Base-by-base conservation (phyloP, 345 rosid species). In the Acer yangbiense region DNA sequence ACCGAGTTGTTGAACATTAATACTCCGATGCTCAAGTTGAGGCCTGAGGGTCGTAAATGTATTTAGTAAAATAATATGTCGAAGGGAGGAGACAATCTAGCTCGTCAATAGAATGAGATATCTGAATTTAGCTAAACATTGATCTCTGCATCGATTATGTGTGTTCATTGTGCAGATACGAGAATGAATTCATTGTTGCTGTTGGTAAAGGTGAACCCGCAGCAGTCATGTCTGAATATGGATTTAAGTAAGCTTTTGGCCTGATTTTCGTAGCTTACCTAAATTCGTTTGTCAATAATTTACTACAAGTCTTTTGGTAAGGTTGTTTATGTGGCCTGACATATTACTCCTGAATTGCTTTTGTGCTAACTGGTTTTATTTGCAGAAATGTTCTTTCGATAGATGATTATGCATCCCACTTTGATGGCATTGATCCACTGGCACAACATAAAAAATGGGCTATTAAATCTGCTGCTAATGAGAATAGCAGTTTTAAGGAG, bases 161-260 rank as follows among this genome's bases (percentile, higher is more conserved):
- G 55, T 63, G 16, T 75, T 50, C 25, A 43, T 75, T 73, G 62
- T 73, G 25, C 84, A 95, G 98, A 86, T 91, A 85, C 69, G 83
- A 87, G 89, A 87, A 87, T 68, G 91, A 89, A 58, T 86, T 93
- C 8, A 77, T 95, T 75, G 88, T 91, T 88, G 95, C 98, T 39
- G 92, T 89, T 69, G 98, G 98, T 66, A 95, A 91, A 84, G 97
- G 98, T 67, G 94, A 91, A 81, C 97, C 98, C 62, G 94, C 98
- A n/a, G 85, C 82, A 0, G 97, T 93, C 64, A 86, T 95, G 95
- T 81, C 97, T 29, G 92, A 87, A 82, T 95, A 95, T 82, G 98
- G 98, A 72, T 95, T 89, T 79, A 86, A 83, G 98, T 95, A 86
- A 76, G 86, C 74, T 69, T 68, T 75, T 68, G 32, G 57, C 21